A percentile compares a stretch with the other conserved stretches of the same genome.
Evolutionary conservation across 1,284 basidiomycete genomes (phyloP).

Genomic region (Cutaneotrichosporon spelunceum): DNA sequence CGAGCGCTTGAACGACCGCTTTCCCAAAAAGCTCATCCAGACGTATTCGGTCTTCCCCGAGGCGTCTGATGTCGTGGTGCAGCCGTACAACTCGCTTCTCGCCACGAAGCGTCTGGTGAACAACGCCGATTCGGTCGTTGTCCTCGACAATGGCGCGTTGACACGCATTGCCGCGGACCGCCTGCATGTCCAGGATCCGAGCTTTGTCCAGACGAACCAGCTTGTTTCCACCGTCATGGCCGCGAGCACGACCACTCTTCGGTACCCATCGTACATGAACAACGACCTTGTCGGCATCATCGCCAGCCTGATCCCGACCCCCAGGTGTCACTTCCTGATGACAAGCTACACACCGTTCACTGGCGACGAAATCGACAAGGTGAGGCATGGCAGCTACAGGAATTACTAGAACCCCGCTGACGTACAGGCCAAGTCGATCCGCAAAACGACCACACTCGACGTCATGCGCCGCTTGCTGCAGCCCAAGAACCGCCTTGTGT

Average conservation of each 20-base stretch:
- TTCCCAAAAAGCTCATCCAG: conserved; percentile 98
- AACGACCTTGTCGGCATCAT: conserved; percentile 98
- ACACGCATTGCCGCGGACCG: conserved; percentile 88
- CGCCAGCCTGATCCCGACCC: conserved; percentile 94
- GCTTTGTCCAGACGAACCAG: conserved; percentile 93
- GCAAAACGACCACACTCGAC: conserved; percentile 92
- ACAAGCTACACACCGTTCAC: conserved; percentile 99
- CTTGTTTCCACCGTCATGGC: conserved; percentile 64
- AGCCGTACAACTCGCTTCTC: conserved; percentile 95
- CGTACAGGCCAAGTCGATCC: conserved; percentile 73
- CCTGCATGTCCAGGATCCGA: conserved; percentile 83
- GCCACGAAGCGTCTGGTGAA: conserved; percentile 92
- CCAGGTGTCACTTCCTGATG: conserved; percentile 98
- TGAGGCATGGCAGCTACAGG: conserved; percentile 38
- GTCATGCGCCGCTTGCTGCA: conserved; percentile 97
- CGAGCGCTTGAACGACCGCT: conserved; percentile 93
- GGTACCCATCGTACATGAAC: conserved; percentile 99
- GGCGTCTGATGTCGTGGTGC: conserved; percentile 89
- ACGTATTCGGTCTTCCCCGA: conserved; percentile 99
- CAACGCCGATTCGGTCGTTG: conserved; percentile 95
- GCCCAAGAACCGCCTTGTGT: conserved; percentile 98
- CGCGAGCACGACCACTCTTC: conserved; percentile 92
- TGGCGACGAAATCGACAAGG: conserved; percentile 91
- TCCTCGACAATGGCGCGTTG: conserved; percentile 93
- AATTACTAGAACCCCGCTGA: not conserved